A percentile compares a stretch with the other conserved stretches of the same genome.
Evolutionary conservation across 345 rosid genomes (phyloP).

Genomic region (rapeseed (Brassica napus)): Da-Ae NC_063448.1:50662501-50663000

Average conservation of each 20-base stretch:
- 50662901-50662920: conserved; percentile 98
- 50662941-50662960: conserved; percentile 99
- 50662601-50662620: background rate
- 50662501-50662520: background rate
- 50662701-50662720: conserved; percentile 92
- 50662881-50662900: conserved; percentile 98
- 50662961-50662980: conserved; percentile 92
- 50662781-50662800: conserved; percentile 52
- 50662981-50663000: background rate
- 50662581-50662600: background rate
- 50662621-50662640: conserved; percentile 18
- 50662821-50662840: conserved; percentile 29
- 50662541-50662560: conserved; percentile 10
- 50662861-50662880: conserved; percentile 50
- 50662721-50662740: conserved; percentile 91
- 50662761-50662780: conserved; percentile 98
- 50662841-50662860: conserved; percentile 42
- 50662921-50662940: conserved; percentile 97
- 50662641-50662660: conserved; percentile 32
- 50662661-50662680: conserved; percentile 22
- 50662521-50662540: background rate
- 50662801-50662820: conserved; percentile 25
- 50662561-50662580: background rate
- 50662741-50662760: conserved; percentile 98
- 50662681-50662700: conserved; percentile 97